These are phyloP conservation scores for Syncephalastrum contaminatum DNA, from an alignment of 371 early-diverging fungal species.

Conservation along the genomic window DNA sequence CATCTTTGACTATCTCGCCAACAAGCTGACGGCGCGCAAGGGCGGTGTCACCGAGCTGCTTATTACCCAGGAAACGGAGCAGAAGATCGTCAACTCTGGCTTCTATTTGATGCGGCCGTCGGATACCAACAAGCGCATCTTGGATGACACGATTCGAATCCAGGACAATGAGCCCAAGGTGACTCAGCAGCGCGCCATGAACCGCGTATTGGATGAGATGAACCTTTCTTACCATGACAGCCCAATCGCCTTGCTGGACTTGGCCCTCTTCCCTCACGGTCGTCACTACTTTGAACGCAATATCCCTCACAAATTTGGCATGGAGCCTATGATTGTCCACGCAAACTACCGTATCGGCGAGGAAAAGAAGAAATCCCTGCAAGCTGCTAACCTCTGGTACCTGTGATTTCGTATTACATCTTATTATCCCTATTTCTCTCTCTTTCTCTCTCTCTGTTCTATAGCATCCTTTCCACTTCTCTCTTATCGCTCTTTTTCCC, in stretches of 20 bases:
- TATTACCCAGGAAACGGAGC: slow-evolving; percentile 46
- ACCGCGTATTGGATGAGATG: slow-evolving; percentile 39
- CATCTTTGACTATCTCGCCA: slow-evolving; percentile 40
- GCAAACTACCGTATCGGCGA: slow-evolving; percentile 53
- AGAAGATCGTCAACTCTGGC: slow-evolving; percentile 43
- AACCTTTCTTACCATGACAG: slow-evolving; percentile 40
- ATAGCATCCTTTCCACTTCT: no score
- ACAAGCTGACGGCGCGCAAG: slow-evolving; percentile 29
- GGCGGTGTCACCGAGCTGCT: slow-evolving; percentile 30
- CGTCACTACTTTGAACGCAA: slow-evolving; percentile 41
- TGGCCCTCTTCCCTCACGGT: slow-evolving; percentile 46
- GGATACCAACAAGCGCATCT: slow-evolving; percentile 37
- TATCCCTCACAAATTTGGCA: slow-evolving; percentile 33
- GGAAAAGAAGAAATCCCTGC: slow-evolving; percentile 51
- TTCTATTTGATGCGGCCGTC: slow-evolving; percentile 52
- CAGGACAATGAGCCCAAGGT: slow-evolving; percentile 43
- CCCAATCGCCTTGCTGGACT: slow-evolving; percentile 34
- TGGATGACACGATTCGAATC: slow-evolving; percentile 40
- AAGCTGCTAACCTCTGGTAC: slow-evolving; percentile 47
- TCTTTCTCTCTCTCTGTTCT: no score
- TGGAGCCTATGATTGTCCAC: slow-evolving; percentile 50
- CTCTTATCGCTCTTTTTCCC: no score
- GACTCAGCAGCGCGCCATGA: slow-evolving; percentile 54
- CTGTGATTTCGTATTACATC: background rate
- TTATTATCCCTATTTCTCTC: no score